These are phyloP conservation scores for sunflower (Helianthus annuus) DNA, from an alignment of 129 eudicot species.

Conservation along the genomic window DNA sequence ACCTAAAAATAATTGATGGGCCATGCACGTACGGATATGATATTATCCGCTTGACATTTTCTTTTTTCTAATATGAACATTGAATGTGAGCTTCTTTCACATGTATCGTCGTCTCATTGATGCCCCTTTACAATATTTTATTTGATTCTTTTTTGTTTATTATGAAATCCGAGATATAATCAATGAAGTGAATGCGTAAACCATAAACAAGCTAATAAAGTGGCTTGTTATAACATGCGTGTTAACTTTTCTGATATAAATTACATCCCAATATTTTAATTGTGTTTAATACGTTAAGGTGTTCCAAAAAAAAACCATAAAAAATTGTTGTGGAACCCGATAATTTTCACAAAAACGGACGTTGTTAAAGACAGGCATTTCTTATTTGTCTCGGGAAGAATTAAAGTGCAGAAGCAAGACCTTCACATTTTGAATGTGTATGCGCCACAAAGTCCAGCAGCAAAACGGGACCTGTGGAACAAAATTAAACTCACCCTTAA, in stretches of 20 bases:
- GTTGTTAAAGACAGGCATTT: too few relatives aligned
- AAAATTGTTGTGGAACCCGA: too few relatives aligned
- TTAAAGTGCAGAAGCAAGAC: too few relatives aligned
- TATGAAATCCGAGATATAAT: background rate
- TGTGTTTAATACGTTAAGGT: too few relatives aligned
- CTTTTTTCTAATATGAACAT: background rate
- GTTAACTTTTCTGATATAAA: background rate
- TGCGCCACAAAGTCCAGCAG: too few relatives aligned
- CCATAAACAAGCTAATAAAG: background rate
- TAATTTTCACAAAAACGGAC: too few relatives aligned
- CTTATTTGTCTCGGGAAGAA: too few relatives aligned
- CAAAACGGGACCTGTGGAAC: too few relatives aligned
- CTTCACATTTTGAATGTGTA: too few relatives aligned
- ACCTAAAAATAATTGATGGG: background rate
- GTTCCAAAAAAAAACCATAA: too few relatives aligned
- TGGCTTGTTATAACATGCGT: background rate
- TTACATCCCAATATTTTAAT: background rate
- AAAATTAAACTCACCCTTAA: too few relatives aligned
- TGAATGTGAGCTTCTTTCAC: background rate
- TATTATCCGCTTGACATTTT: slow-evolving; percentile 3
- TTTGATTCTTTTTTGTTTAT: background rate
- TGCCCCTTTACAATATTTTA: slow-evolving; percentile 2
- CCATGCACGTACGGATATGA: slow-evolving; percentile 6
- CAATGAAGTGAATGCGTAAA: background rate
- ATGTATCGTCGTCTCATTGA: background rate